Evolutionary conservation across 2,329 filamentous ascomycete species (phyloP).

Genomic region (Colletotrichum cordylinicola): DNA sequence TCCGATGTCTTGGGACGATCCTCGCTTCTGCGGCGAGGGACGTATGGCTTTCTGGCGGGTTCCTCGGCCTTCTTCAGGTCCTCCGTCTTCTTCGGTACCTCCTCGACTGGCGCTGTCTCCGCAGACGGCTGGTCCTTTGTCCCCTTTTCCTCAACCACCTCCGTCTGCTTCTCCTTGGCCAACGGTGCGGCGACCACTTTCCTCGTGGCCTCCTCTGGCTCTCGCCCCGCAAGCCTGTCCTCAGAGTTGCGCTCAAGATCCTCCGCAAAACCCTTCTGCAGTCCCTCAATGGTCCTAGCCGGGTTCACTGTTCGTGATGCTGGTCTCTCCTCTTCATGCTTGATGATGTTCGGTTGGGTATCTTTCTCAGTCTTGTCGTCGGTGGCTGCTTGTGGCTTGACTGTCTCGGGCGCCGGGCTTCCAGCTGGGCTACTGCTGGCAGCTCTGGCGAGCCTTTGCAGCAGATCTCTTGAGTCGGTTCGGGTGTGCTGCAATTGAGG

Average conservation of each 20-base stretch:
- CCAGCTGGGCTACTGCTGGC: conserved; percentile 45
- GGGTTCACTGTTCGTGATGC: background rate
- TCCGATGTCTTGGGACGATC: background rate
- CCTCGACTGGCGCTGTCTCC: background rate
- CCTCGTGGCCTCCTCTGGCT: background rate
- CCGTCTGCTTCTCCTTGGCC: background rate
- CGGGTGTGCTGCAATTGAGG: conserved; percentile 24
- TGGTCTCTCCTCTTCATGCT: background rate
- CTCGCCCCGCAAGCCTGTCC: background rate
- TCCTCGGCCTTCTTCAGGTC: background rate
- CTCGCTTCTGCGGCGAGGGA: background rate
- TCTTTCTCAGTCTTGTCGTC: background rate
- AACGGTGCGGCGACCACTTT: background rate
- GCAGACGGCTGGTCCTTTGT: background rate
- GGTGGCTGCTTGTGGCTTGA: background rate
- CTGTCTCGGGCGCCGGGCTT: conserved; percentile 32
- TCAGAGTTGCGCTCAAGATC: background rate
- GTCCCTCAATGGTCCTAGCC: background rate
- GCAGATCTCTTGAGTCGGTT: conserved; percentile 52
- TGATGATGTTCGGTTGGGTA: background rate
- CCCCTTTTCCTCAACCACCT: background rate
- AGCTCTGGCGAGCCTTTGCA: conserved; percentile 54
- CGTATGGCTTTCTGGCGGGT: background rate
- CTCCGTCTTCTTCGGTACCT: background rate
- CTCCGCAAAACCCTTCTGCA: background rate